These are phyloP conservation scores for Knoxdaviesia capensis DNA, from an alignment of 2,329 filamentous ascomycete species.

Conservation along the genomic window DNA sequence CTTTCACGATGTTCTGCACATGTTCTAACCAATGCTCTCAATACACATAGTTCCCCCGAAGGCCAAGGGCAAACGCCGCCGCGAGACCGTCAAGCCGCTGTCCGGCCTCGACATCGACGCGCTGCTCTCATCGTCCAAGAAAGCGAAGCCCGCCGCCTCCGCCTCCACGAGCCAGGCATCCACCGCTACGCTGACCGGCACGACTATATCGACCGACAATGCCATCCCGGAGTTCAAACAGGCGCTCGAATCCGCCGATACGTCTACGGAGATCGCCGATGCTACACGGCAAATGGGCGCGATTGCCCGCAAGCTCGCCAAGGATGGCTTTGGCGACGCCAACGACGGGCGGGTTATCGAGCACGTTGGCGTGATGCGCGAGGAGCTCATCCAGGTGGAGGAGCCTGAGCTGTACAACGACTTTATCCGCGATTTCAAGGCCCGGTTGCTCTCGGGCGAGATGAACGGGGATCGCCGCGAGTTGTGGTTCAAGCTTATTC, in stretches of 20 bases:
- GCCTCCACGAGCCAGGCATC: not conserved
- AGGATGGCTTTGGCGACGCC: slow-evolving; percentile 52
- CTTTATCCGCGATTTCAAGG: slow-evolving; percentile 52
- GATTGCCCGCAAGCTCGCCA: slow-evolving; percentile 50
- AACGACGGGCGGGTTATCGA: slow-evolving; percentile 60
- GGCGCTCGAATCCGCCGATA: slow-evolving; percentile 39
- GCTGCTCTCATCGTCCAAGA: slow-evolving; percentile 28
- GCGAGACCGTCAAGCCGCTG: slow-evolving; percentile 58
- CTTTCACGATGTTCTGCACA: not conserved
- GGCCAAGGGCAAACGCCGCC: slow-evolving; percentile 49
- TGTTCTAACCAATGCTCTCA: slow-evolving; percentile 5
- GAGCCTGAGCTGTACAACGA: slow-evolving; percentile 59
- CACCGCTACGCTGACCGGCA: slow-evolving; percentile 1
- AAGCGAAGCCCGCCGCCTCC: slow-evolving; percentile 7
- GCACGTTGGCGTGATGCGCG: slow-evolving; percentile 55
- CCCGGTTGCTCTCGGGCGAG: slow-evolving; percentile 44
- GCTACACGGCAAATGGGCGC: slow-evolving; percentile 54
- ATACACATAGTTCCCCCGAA: slow-evolving; percentile 48
- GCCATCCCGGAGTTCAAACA: slow-evolving; percentile 84
- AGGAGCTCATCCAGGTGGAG: slow-evolving; percentile 57
- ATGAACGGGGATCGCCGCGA: slow-evolving; percentile 61
- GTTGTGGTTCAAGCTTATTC: slow-evolving; percentile 55
- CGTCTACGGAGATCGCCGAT: slow-evolving; percentile 40
- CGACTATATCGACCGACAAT: slow-evolving; percentile 40
- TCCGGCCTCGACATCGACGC: slow-evolving; percentile 77